These are phyloP conservation scores for Paramecium pentaurelia DNA, from an alignment of 73 alveolate genomes.

Conservation along the genomic window DNA sequence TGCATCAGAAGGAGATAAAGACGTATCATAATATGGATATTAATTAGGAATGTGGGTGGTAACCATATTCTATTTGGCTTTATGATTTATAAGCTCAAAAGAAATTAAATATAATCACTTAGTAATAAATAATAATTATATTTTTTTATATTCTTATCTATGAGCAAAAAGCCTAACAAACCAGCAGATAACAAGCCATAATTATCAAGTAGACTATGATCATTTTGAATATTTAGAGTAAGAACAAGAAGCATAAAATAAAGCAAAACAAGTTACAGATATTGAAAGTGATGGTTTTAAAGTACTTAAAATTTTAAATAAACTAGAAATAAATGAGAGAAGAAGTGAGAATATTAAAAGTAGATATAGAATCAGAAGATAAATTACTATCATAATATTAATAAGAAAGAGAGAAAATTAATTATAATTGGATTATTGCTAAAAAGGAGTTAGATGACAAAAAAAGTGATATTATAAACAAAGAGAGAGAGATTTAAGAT, in stretches of 20 bases:
- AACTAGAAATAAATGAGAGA: constrained; percentile 64
- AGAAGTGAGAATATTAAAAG: constrained; percentile 81
- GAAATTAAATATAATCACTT: background rate
- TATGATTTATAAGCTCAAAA: background rate
- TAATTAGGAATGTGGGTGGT: background rate
- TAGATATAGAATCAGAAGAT: constrained; percentile 82
- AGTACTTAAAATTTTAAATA: background rate
- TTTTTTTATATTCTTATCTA: background rate
- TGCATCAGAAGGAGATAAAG: background rate
- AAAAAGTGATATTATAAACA: constrained; percentile 68
- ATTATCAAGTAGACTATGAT: background rate
- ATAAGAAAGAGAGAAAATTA: constrained; percentile 93
- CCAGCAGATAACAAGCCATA: background rate
- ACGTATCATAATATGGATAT: background rate
- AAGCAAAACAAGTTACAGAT: constrained; percentile 80
- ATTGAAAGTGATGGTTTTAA: constrained; percentile 51
- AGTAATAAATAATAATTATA: background rate
- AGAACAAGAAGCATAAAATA: constrained; percentile 73
- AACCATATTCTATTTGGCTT: background rate
- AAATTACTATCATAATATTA: constrained; percentile 88
- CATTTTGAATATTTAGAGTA: background rate
- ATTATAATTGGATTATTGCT: constrained; percentile 96
- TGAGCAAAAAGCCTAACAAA: background rate
- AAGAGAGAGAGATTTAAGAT: constrained; percentile 86
- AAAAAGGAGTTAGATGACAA: constrained; percentile 92